Evolutionary conservation across 768 basidiomycete species (phyloP).

Genomic region (Kwoniella sp.): DNA sequence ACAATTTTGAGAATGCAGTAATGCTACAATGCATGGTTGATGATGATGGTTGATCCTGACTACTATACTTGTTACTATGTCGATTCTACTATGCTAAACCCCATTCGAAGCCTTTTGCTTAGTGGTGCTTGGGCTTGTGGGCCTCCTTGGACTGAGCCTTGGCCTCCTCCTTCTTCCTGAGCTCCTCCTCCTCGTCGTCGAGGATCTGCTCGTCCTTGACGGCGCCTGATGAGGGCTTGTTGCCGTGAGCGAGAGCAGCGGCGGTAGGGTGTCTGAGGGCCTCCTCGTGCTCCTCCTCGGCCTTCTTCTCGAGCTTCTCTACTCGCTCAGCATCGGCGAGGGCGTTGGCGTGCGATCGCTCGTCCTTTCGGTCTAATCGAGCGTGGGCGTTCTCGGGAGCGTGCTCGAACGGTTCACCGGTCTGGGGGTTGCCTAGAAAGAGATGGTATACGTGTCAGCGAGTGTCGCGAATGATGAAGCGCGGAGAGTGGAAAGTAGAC

Average conservation of each 20-base stretch:
- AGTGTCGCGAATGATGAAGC: too few relatives aligned
- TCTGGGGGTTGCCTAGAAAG: conserved; percentile 49
- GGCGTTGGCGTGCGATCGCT: conserved; percentile 50
- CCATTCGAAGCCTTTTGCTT: not conserved
- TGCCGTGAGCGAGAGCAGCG: conserved; percentile 46
- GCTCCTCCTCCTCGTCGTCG: conserved; percentile 49
- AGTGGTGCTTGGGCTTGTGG: conserved; percentile 34
- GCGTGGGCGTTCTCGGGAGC: conserved; percentile 46
- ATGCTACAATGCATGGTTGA: conserved; percentile 25
- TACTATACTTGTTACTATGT: conserved; percentile 18
- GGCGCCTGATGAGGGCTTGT: conserved; percentile 51
- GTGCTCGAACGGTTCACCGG: conserved; percentile 43
- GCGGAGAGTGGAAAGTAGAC: not conserved
- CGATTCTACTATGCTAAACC: conserved; percentile 2
- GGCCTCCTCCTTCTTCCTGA: conserved; percentile 50
- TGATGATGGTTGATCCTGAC: not conserved
- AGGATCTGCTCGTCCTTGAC: conserved; percentile 53
- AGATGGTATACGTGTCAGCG: conserved; percentile 5
- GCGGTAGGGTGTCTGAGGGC: conserved; percentile 46
- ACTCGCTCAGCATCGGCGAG: conserved; percentile 50
- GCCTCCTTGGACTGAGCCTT: conserved; percentile 42
- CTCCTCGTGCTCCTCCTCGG: conserved; percentile 37
- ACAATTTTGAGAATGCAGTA: not conserved
- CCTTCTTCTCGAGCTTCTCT: conserved; percentile 50
- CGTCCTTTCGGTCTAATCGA: conserved; percentile 51